phyloP scores from a whole-genome alignment of 31 red algal species.

The Odonthalia washingtoniensis region DNA sequence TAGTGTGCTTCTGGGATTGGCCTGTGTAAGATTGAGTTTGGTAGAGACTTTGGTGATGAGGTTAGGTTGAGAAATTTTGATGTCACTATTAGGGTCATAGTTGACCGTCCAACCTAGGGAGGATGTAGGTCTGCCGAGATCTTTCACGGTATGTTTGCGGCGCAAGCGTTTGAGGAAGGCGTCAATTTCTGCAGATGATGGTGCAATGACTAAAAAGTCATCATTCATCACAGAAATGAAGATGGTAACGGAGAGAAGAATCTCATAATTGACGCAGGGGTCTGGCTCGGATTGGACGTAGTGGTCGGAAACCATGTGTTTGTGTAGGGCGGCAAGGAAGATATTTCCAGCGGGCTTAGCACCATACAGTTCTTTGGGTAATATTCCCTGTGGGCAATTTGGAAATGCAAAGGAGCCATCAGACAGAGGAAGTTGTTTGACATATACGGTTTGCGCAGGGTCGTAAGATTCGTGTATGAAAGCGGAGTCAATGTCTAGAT shows the following conservation, averaged over 20 bases:
- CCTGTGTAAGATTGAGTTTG: background rate
- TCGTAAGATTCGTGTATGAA: conserved; percentile 21
- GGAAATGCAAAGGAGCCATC: conserved; percentile 12
- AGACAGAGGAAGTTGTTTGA: conserved; percentile 18
- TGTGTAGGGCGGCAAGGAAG: background rate
- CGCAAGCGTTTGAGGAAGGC: background rate
- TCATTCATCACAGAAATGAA: conserved; percentile 9
- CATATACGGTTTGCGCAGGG: conserved; percentile 2
- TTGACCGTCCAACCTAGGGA: background rate
- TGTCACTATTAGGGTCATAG: background rate
- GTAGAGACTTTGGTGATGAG: background rate
- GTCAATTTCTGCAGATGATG: background rate
- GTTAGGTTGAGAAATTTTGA: conserved; percentile 7
- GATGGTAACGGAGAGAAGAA: background rate
- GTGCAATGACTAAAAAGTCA: conserved; percentile 4
- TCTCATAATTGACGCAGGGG: background rate
- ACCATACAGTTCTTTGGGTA: background rate
- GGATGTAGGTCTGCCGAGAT: background rate
- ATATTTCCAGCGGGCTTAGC: background rate
- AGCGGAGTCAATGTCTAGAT: conserved; percentile 36
- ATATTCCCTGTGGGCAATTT: background rate
- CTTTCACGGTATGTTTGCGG: background rate
- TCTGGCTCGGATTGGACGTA: conserved; percentile 3
- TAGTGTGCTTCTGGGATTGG: background rate
- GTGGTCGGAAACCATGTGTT: background rate